phyloP scores from a whole-genome alignment of 2,329 filamentous ascomycete genomes.

The Calonectria leucothoes region DNA sequence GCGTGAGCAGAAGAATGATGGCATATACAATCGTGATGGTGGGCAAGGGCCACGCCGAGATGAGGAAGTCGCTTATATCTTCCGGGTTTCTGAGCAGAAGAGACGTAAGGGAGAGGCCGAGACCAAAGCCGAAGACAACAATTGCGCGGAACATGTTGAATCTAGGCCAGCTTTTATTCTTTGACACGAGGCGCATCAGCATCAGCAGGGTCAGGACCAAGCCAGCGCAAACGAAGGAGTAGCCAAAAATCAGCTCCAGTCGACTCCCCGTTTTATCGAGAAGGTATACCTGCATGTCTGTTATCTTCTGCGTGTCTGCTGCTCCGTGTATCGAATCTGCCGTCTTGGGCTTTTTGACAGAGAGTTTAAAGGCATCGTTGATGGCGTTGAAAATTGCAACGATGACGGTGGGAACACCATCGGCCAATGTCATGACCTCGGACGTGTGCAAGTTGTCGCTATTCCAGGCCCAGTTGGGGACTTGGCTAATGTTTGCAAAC shows the following conservation, averaged over 20 bases:
- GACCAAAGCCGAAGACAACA: not conserved
- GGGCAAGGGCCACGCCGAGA: conserved; percentile 13
- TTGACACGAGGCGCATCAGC: conserved; percentile 11
- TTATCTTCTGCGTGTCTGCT: not conserved
- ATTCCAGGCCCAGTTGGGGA: no score
- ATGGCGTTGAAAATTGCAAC: not conserved
- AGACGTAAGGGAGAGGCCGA: not conserved
- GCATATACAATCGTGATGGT: conserved; percentile 2
- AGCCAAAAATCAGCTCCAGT: conserved; percentile 6
- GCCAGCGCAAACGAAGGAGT: conserved; percentile 8
- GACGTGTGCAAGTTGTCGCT: no score
- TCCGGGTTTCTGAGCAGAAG: not conserved
- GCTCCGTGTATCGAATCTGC: no score
- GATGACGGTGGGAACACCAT: not conserved
- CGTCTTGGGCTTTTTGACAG: not conserved
- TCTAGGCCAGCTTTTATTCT: not conserved
- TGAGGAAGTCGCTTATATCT: not conserved
- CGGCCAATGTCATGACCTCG: no score
- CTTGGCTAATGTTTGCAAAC: no score
- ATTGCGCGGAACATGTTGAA: conserved; percentile 12
- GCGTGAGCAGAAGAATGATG: conserved; percentile 39
- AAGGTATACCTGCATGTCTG: not conserved
- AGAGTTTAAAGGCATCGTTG: conserved; percentile 11
- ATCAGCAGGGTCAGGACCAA: conserved; percentile 11
- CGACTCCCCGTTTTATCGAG: not conserved